Base-by-base conservation (phyloP, 139 green algal species). In the Dunaliella primolecta region DNA sequence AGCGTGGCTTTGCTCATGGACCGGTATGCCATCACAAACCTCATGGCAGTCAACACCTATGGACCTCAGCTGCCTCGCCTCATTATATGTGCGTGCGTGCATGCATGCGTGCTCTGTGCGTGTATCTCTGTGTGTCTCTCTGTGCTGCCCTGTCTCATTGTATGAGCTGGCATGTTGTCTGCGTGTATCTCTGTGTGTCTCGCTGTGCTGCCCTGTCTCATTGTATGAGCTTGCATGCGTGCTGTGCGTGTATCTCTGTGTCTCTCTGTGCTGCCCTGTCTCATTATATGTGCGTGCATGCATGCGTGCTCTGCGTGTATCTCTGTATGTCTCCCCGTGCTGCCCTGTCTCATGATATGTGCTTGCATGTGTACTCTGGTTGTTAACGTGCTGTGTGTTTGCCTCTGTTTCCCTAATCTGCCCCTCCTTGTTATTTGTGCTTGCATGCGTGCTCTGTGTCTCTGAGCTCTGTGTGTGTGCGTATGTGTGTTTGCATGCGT, bases 41-140 rank as follows among this genome's bases (percentile, higher is more conserved):
- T 88, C 82, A 89, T 85, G 83, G 23, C 36, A 15, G 64, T 85
- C 1, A 64, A 80, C 2, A 78, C 87, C 30, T 93, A 93, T 81
- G 75, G 76, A 80, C 81, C 79, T 20, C 38, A 70, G 0, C 84
- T 93, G 35, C 85, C 84, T 35, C n/a, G 55, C 33, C 76, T 93
- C 3, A 78, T 92, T 30, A 57, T 90, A 30, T 83, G 89, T 92
- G 72, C 82, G 89, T 55, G 3, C 2, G 36, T 36, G 71, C 34
- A 30, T 46, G 75, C 7, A 36, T 27, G 1, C 46, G 34, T 82
- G 77, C n/a, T n/a, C n/a, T 80, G 31, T 35, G 31, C 15, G 20
- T 35, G 74, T 37, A 20, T 80, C 11, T 37, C 11, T 82, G n/a
- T 33, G 30, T 55, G 77, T 82, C 20, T 30, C 7, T 82, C 7